phyloP scores from a whole-genome alignment of 257 asterid genomes.

The Lycium ferocissimum region DNA sequence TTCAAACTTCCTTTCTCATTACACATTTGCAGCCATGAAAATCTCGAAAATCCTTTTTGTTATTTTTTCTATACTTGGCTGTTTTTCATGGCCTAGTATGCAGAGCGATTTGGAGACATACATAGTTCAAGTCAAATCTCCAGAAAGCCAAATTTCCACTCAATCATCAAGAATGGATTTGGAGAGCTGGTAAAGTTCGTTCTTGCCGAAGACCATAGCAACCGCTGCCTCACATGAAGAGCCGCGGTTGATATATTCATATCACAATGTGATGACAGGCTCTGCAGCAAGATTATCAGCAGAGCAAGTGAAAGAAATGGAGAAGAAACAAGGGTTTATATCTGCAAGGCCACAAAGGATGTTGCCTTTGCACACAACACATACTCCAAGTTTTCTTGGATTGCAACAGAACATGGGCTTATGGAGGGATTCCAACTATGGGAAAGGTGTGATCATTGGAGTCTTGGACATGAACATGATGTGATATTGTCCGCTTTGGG shows the following conservation, averaged over 20 bases:
- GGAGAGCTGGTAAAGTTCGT: constrained; percentile 45
- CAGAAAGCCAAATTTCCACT: constrained; percentile 25
- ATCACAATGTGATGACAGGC: constrained; percentile 50
- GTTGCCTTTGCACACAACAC: constrained; percentile 51
- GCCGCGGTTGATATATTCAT: constrained; percentile 35
- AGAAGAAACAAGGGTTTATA: constrained; percentile 38
- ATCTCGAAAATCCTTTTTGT: not conserved
- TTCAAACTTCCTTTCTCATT: not conserved
- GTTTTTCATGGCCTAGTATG: not conserved
- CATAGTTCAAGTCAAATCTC: constrained; percentile 33
- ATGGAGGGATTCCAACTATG: constrained; percentile 57
- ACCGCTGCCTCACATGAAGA: not conserved
- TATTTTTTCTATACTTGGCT: not conserved
- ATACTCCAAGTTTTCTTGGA: constrained; percentile 53
- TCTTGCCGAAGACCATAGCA: constrained; percentile 36
- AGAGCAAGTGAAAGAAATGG: constrained; percentile 44
- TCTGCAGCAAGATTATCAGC: constrained; percentile 55
- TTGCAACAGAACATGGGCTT: constrained; percentile 48
- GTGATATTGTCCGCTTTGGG: too few relatives aligned
- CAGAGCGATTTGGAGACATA: constrained; percentile 37
- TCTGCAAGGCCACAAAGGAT: constrained; percentile 41
- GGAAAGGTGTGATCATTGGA: constrained; percentile 60
- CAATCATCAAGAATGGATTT: constrained; percentile 20
- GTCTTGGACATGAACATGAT: too few relatives aligned
- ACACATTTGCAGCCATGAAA: not conserved